Percentiles rank a stretch among this genome's conserved stretches.
Evolutionary conservation across 208 protist species (phyloP).

Genomic region (Phytomonas serpens): DNA sequence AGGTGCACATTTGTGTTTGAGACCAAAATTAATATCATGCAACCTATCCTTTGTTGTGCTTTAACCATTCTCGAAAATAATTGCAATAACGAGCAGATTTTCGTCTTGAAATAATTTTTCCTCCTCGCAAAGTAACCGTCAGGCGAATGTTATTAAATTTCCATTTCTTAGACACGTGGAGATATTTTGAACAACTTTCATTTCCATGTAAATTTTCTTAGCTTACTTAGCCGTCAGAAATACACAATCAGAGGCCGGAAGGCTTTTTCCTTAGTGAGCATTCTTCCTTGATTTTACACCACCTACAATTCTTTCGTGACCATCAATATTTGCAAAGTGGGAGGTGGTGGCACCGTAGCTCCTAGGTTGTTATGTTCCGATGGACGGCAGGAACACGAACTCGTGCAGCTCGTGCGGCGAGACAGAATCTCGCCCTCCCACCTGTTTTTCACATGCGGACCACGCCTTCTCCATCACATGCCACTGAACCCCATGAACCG

Average conservation of each 20-base stretch:
- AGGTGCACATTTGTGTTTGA: background rate
- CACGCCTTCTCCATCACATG: background rate
- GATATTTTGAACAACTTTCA: conserved; percentile 7
- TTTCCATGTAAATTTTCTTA: conserved; percentile 4
- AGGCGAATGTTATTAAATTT: background rate
- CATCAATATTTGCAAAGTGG: background rate
- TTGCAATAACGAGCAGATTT: background rate
- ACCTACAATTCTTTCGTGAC: background rate
- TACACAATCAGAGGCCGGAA: background rate
- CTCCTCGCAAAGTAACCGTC: background rate
- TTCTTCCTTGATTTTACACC: background rate
- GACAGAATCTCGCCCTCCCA: conserved; percentile 7
- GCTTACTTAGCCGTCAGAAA: background rate
- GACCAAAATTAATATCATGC: background rate
- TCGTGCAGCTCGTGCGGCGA: conserved; percentile 20
- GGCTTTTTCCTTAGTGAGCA: background rate
- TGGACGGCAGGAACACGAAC: conserved; percentile 38
- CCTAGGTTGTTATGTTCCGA: conserved; percentile 22
- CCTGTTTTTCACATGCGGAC: background rate
- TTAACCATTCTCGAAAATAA: background rate
- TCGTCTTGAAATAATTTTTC: background rate
- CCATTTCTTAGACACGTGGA: background rate
- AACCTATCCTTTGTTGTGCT: background rate
- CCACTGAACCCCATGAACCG: background rate
- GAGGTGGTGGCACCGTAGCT: background rate